Evolutionary conservation across 257 asterid genomes (phyloP).

Genomic region (Nicotiana tabacum): DNA sequence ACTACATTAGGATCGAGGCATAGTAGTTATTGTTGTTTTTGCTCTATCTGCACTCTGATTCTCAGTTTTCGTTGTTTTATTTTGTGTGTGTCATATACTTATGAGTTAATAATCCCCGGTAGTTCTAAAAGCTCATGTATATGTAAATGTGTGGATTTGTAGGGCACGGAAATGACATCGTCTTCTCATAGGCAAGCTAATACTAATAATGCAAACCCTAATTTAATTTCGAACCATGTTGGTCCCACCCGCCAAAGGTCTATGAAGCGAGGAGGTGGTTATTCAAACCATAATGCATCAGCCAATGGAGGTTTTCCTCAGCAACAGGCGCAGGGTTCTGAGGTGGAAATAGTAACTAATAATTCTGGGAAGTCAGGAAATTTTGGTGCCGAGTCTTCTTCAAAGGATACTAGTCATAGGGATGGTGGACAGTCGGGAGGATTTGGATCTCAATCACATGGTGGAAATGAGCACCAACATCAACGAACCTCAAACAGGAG

Average conservation of each 20-base stretch:
- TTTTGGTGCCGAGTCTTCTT: constrained; percentile 30
- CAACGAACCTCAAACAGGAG: constrained; percentile 51
- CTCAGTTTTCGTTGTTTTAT: neutral
- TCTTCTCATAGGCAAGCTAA: constrained; percentile 39
- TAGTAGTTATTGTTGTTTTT: neutral
- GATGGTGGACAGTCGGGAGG: constrained; percentile 52
- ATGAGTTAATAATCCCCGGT: too few species aligned
- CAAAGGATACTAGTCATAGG: constrained; percentile 28
- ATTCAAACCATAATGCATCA: constrained; percentile 26
- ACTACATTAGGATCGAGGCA: neutral
- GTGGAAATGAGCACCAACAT: constrained; percentile 51
- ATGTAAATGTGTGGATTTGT: neutral
- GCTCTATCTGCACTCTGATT: neutral
- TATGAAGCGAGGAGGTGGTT: constrained; percentile 36
- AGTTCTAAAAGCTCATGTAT: too few species aligned
- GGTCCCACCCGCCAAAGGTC: constrained; percentile 47
- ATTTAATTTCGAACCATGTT: constrained; percentile 31
- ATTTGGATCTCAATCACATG: constrained; percentile 26
- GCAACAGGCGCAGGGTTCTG: constrained; percentile 28
- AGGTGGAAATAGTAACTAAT: constrained; percentile 22
- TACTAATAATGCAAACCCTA: constrained; percentile 22
- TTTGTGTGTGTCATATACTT: neutral
- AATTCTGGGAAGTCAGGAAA: constrained; percentile 33
- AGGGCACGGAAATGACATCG: constrained; percentile 32
- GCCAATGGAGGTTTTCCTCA: constrained; percentile 37